Evolutionary conservation across 805 yeast species (phyloP), one percentile per base, ranked within the genome.

Genomic region (Wickerhamiella spandovensis): DNA sequence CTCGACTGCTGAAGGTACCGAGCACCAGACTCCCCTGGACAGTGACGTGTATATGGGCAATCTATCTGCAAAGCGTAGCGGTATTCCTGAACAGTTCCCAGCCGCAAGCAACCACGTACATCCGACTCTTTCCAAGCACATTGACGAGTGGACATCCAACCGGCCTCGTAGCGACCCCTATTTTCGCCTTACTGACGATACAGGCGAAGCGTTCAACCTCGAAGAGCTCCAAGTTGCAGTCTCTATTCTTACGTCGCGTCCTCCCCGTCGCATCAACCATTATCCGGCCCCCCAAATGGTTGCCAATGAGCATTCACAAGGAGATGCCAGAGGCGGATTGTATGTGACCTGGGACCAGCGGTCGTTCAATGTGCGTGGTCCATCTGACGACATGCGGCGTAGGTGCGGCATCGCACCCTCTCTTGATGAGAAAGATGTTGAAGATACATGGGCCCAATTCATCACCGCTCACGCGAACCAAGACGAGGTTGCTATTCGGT

Each of bases 191-290:
- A 49, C 49, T 23, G 55, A 57, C 45, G 51, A 54, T 21, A 48
- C 47, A 25, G 54, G 54, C 17, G 24, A 30, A 7, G 22, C 46
- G 18, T 52, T 56, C 41, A 52, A 51, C 35, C 32, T 51, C 21
- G 54, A 50, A 22, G 59, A 57, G 47, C 47, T 57, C 22, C 28
- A 46, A 22, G 52, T 49, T 28, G 55, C 54, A 15, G 44, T 57
- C 4, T 46, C 46, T 18, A 51, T 55, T 12, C 24, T 58, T 15
- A 50, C 53, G 20, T 51, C 56, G 10, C 51, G 61, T 21, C 61
- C 61, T 2, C 61, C 61, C 1, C 44, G 61, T 24, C 51, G 61
- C 22, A 53, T 55, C 48, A 58, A 58, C 46, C 47, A 51, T 23
- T 56, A 50, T 48, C 50, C 55, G 7, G 60, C 61, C 2, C 48